Base-by-base conservation (phyloP, 1,284 basidiomycete genomes). In the Garcileccinum viscosum region DNA sequence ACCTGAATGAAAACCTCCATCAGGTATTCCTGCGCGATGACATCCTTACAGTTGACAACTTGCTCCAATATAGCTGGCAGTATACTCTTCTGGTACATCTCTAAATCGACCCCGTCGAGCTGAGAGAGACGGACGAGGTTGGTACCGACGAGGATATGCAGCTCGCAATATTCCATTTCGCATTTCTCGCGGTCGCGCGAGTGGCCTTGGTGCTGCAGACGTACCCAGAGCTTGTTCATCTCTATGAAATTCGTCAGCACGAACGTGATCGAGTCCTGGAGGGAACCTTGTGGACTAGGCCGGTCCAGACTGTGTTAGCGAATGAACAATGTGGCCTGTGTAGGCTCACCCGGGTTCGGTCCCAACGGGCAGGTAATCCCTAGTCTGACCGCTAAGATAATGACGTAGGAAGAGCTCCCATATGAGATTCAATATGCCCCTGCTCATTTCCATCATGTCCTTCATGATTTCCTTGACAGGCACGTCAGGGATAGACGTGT, bases 151-250 rank as follows among this genome's bases (percentile, higher is more conserved):
- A 98, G 87, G 70, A 98, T 98, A 11, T 96, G 91, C 63, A 98
- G 84, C 74, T 98, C 97, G 68, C 92, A 90, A 42, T 96, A 91
- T 78, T 98, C 96, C 87, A 97, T 86, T 80, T 98, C 96, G 66
- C 97, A 92, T 81, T 97, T 97, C 80, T 98, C 96, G 65, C 95
- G 90, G 80, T 98, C 96, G 60, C 95, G 89, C 8, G 96, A 97
- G 78, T 97, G 95, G 0, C 96, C 97, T 78, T 97, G 94, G 77
- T 98, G 96, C 80, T 98, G 97, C 30, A 98, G 86, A 58, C 96
- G 91, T 2, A 98, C 97, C 96, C 96, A 98, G 35, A 98, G 90
- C 81, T 98, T 98, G 88, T 98, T 98, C 96, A 98, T 98, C 80
- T 98, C 96, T 79, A 98, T 95, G 77, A 98, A 98, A 83, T 98